phyloP scores from a whole-genome alignment of 1,139 yeast genomes.

The Candida albicans region DNA sequence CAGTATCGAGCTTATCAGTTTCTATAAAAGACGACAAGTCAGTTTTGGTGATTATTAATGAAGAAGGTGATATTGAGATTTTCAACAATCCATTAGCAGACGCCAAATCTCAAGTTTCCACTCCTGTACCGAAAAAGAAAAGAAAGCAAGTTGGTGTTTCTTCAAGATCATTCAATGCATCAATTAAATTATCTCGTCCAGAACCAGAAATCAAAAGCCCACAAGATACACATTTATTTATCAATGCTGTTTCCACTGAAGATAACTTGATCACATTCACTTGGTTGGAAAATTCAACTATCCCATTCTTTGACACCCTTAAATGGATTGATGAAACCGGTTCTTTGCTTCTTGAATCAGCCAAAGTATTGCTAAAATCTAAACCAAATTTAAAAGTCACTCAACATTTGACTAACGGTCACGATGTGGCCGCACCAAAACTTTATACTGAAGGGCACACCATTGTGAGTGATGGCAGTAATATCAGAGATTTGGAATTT shows the following conservation, averaged over 20 bases:
- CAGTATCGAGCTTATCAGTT: conserved; percentile 47
- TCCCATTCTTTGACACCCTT: conserved; percentile 63
- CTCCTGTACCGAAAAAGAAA: conserved; percentile 22
- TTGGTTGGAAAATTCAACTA: conserved; percentile 73
- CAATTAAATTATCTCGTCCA: conserved; percentile 47
- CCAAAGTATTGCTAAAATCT: conserved; percentile 38
- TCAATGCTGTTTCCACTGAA: conserved; percentile 41
- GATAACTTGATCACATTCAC: conserved; percentile 46
- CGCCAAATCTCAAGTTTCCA: conserved; percentile 17
- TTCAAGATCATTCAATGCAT: conserved; percentile 50
- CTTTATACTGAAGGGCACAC: conserved; percentile 73
- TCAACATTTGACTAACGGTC: conserved; percentile 52
- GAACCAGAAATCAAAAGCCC: conserved; percentile 34
- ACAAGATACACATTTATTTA: conserved; percentile 35
- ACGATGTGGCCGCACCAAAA: conserved; percentile 70
- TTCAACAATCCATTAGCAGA: conserved; percentile 54
- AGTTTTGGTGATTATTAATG: conserved; percentile 59
- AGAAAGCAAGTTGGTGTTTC: conserved; percentile 35
- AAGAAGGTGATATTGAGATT: conserved; percentile 66
- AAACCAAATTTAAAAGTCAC: conserved; percentile 35
- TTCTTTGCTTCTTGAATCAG: conserved; percentile 19
- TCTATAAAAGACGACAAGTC: conserved; percentile 37
- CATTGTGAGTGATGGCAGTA: conserved; percentile 63
- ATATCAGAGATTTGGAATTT: conserved; percentile 53
- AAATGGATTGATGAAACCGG: conserved; percentile 50